Evolutionary conservation across 805 yeast species (phyloP), one percentile per base, ranked within the genome.

Genomic region (Candida wancherniae): DNA sequence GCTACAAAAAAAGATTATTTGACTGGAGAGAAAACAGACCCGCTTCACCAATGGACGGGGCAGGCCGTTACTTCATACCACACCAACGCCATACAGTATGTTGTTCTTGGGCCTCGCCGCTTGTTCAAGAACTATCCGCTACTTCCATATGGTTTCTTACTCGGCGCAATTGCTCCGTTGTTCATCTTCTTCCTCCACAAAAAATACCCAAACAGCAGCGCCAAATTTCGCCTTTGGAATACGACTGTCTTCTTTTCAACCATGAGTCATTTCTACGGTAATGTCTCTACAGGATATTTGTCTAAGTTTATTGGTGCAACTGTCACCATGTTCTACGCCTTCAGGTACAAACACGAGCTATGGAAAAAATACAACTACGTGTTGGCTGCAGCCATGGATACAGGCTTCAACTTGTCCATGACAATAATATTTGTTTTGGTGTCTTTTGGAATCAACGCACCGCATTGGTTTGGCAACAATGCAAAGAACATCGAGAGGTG

Each of bases 41-140:
- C 74, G 1, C 49, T 69, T 15, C 69, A 67, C 36, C 76, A 71
- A 44, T 71, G 75, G 75, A 69, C 73, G 2, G 75, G 71, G 2
- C 75, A 71, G 38, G 37, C 54, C 5, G 55, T 71, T 19, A 51
- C 58, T 19, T 49, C 57, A 11, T 58, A 55, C 36, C 67, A 69
- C 42, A 63, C 71, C n/a, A 71, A 69, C 42, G 70, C 75, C 8
- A 60, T 70, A 19, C 73, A 67, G 39, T 71, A 71, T 37, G 73
- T 69, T n/a, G 55, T 71, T 1, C 48, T 71, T 29, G 76, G 76
- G 0, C 76, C 76, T 0, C 43, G 50, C n/a, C 48, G 64, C 18
- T 49, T 71, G 4, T 71, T 71, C 36, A 45, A 45, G n/a, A 48
- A 63, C 26, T 70, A 71, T 36, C 61, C 64, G 1, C 41, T 54